phyloP scores from a whole-genome alignment of 768 basidiomycete genomes.

The Gloeopeniophorella convolvens region DNA sequence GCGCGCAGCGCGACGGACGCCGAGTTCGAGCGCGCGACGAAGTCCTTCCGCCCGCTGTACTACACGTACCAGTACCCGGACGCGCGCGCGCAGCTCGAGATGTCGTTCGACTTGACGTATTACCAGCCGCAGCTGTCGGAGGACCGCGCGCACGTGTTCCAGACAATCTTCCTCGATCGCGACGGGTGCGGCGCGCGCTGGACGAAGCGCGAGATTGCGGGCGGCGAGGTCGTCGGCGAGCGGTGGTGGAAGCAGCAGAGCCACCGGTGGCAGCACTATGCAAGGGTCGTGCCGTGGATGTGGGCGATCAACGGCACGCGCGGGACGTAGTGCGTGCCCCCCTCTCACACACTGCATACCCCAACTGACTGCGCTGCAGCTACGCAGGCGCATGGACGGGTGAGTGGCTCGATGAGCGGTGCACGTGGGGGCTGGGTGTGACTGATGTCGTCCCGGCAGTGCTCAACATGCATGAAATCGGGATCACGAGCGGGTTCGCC shows the following conservation, averaged over 20 bases:
- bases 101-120: slow-evolving; percentile 45
- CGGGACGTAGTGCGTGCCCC: slow-evolving; percentile 25
- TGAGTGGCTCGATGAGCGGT: no score
- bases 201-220: slow-evolving; percentile 37
- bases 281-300: slow-evolving; percentile 34
- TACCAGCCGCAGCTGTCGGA: slow-evolving; percentile 43
- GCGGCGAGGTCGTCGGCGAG: slow-evolving; percentile 34
- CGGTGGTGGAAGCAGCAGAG: slow-evolving; percentile 52
- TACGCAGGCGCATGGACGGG: slow-evolving; percentile 31
- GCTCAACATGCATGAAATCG: slow-evolving; percentile 33
- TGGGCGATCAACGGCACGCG: slow-evolving; percentile 33
- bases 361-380: slow-evolving; percentile 11
- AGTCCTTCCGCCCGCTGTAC: slow-evolving; percentile 39
- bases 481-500: slow-evolving; percentile 36
- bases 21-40: not conserved
- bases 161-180: slow-evolving; percentile 43
- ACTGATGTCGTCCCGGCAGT: slow-evolving; percentile 13
- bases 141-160: slow-evolving; percentile 40
- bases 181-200: slow-evolving; percentile 35
- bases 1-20: slow-evolving; percentile 18
- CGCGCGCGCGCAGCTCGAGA: slow-evolving; percentile 43
- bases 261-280: slow-evolving; percentile 43
- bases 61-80: slow-evolving; percentile 39
- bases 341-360: not conserved
- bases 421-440: no score